These are phyloP conservation scores for Fraxinus excelsior DNA, from an alignment of 257 asterid species.

Conservation along the genomic window DNA sequence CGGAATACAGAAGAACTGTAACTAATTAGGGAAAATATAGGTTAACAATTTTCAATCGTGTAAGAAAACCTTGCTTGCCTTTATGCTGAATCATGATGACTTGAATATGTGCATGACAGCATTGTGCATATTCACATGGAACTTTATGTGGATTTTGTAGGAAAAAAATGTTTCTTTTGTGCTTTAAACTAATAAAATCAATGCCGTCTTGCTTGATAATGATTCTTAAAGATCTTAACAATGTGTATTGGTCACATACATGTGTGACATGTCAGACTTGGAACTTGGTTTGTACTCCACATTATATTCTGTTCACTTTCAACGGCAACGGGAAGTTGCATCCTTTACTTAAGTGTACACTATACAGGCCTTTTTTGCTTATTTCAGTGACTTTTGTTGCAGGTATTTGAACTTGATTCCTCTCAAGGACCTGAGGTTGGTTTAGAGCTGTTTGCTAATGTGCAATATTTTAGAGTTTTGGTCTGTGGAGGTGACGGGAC, in stretches of 20 bases:
- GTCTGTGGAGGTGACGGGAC: conserved; percentile 96
- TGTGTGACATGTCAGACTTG: background rate
- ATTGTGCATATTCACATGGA: background rate
- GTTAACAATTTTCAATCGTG: background rate
- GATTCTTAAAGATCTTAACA: background rate
- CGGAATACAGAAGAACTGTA: background rate
- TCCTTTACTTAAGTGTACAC: background rate
- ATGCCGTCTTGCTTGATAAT: background rate
- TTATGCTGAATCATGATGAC: background rate
- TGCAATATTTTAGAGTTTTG: conserved; percentile 74
- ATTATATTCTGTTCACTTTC: conserved; percentile 1
- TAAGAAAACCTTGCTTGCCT: background rate
- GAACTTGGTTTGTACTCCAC: background rate
- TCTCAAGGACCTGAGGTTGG: conserved; percentile 85
- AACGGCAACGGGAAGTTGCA: background rate
- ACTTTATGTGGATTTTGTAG: background rate
- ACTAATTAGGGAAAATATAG: background rate
- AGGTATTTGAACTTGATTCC: conserved; percentile 75
- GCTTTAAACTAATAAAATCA: background rate
- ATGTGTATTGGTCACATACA: background rate
- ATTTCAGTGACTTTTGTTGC: conserved; percentile 29
- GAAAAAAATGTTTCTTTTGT: background rate
- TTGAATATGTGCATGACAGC: background rate
- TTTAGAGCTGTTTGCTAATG: conserved; percentile 60
- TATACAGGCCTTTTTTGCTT: conserved; percentile 16